A percentile compares a stretch with the other conserved stretches of the same genome.
Evolutionary conservation across 1,284 basidiomycete species (phyloP).

Genomic region (Irpex rosettiformis): DNA sequence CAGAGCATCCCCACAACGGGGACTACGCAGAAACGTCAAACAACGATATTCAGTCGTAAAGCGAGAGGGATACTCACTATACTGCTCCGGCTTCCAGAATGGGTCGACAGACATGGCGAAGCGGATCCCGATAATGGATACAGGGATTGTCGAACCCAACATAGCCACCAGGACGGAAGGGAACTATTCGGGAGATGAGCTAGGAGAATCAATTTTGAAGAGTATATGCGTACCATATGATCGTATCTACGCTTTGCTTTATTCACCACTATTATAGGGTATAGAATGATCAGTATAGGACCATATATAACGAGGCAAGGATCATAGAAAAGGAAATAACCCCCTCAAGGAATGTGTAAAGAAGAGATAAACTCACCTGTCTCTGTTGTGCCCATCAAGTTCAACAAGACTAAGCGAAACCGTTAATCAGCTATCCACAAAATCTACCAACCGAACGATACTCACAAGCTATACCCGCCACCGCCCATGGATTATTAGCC

Average conservation of each 20-base stretch:
- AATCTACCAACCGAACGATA: slow-evolving; percentile 12
- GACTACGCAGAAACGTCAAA: slow-evolving; percentile 40
- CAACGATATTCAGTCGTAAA: slow-evolving; percentile 22
- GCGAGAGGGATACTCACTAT: slow-evolving; percentile 44
- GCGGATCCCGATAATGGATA: slow-evolving; percentile 72
- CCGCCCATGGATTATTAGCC: slow-evolving; percentile 69
- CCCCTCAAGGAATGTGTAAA: too few relatives aligned
- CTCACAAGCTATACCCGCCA: slow-evolving; percentile 70
- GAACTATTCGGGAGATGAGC: slow-evolving; percentile 45
- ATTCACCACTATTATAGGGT: slow-evolving; percentile 51
- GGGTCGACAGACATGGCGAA: slow-evolving; percentile 75
- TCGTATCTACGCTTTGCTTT: slow-evolving; percentile 72
- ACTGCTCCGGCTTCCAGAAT: slow-evolving; percentile 82
- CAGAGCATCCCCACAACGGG: slow-evolving; percentile 88
- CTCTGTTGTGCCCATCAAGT: slow-evolving; percentile 69
- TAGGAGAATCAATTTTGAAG: too few relatives aligned
- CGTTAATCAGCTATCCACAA: neutral
- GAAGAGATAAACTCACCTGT: slow-evolving; percentile 55
- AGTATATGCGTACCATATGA: slow-evolving; percentile 65
- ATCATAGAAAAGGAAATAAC: too few relatives aligned
- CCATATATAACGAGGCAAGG: too few relatives aligned
- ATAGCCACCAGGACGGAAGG: slow-evolving; percentile 64
- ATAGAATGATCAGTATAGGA: neutral
- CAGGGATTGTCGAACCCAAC: slow-evolving; percentile 74
- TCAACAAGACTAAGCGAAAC: slow-evolving; percentile 50